phyloP scores from a whole-genome alignment of 2,329 filamentous ascomycete genomes.

The Aspergillus brunneoviolaceus region DNA sequence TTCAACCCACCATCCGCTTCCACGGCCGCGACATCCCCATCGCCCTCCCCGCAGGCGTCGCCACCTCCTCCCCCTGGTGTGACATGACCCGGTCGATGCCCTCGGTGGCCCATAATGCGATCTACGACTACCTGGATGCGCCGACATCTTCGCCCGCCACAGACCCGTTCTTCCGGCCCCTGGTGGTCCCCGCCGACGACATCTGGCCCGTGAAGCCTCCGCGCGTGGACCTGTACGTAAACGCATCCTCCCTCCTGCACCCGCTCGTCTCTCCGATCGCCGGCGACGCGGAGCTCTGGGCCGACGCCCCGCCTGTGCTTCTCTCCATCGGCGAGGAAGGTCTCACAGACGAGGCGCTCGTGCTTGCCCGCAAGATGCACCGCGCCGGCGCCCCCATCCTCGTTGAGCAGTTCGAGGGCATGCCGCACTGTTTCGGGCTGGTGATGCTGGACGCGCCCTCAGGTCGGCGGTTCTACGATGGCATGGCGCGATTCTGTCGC shows the following conservation, averaged over 20 bases:
- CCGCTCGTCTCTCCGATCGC: conserved; percentile 44
- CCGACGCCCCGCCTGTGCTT: conserved; percentile 42
- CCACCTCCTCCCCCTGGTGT: conserved; percentile 43
- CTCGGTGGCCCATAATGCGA: conserved; percentile 37
- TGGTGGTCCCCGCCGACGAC: conserved; percentile 34
- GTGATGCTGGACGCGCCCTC: conserved; percentile 52
- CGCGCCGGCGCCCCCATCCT: conserved; percentile 38
- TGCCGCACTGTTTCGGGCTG: conserved; percentile 55
- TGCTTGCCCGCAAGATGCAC: conserved; percentile 43
- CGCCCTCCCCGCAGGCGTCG: conserved; percentile 43
- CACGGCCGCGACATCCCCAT: conserved; percentile 42
- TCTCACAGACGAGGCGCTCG: conserved; percentile 42
- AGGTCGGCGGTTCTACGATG: conserved; percentile 54
- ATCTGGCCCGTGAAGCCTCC: conserved; percentile 45
- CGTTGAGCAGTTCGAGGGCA: conserved; percentile 46
- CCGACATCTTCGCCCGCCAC: conserved; percentile 26
- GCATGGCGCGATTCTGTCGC: conserved; percentile 56
- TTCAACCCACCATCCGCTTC: conserved; percentile 38
- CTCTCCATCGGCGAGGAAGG: conserved; percentile 44
- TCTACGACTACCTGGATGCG: conserved; percentile 42
- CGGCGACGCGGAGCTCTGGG: conserved; percentile 39
- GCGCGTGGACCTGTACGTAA: conserved; percentile 44
- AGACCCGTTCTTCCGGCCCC: conserved; percentile 24
- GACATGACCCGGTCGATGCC: conserved; percentile 46
- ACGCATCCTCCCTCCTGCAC: conserved; percentile 39